Evolutionary conservation across 331 rosid species (phyloP), one percentile per base, ranked within the genome.

Genomic region (Quercus tomentella): DNA sequence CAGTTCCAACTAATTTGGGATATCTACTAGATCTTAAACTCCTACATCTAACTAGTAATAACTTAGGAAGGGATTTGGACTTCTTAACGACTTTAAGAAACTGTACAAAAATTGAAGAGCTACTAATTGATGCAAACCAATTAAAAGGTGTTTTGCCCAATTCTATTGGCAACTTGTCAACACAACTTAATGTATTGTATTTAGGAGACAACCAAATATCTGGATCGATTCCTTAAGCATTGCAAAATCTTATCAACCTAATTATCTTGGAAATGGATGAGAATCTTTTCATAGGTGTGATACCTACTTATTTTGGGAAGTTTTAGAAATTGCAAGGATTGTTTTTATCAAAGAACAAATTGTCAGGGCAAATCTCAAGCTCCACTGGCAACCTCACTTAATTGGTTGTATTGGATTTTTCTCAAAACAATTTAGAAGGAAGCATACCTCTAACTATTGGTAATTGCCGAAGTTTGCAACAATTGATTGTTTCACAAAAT

Each of bases 1-100:
- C 73, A 37, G 54, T 79, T 51, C 81, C 84, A 45, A 28, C 22
- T 0, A 71, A 76, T 6, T 23, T 82, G 14, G 86, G 81, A 63
- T 15, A 60, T 14, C 6, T 77, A 15, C 70, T 21, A 1, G 55
- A 79, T 71, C 82, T 86, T 16, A 0, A 0, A 0, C 0, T 0
- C 0, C 31, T 86, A n/a, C 0, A 0, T 7, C 7, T 82, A 3
- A 35, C 0, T 0, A 0, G 0, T 0, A 82, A 86, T 45, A 22
- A 16, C 55, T 67, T 86, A 1, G 84, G 84, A 4, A 82, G 72
- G 20, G 84, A 86, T 61, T 62, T 86, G 26, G 83, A 82, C 6
- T 85, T 85, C 61, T 72, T 85, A 49, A 25, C n/a, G n/a, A 67
- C 88, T 0, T 2, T 85, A 58, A 79, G 54, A n/a, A 85, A 85